A percentile compares a stretch with the other conserved stretches of the same genome.
These are phyloP conservation scores for Geotrichum phurueaensis DNA, from an alignment of 1,139 yeast species.

Conservation along the genomic window DNA sequence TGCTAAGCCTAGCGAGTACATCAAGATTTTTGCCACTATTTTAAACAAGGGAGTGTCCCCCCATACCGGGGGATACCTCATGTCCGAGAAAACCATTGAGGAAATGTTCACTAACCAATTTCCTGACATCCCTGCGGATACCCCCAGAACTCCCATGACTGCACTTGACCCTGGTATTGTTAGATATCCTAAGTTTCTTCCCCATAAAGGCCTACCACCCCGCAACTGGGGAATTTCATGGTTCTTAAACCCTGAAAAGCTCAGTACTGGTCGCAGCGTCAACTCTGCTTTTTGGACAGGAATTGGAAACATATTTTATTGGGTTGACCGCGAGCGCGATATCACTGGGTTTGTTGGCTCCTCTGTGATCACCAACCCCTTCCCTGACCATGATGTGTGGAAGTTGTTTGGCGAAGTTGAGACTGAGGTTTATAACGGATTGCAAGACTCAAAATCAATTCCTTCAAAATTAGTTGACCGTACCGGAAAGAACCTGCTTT, in stretches of 20 bases:
- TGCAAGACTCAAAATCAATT: too few species aligned
- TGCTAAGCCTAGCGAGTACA: constrained; percentile 41
- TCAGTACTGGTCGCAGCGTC: not conserved
- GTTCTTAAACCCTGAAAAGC: not conserved
- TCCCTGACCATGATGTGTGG: too few species aligned
- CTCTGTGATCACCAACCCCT: too few species aligned
- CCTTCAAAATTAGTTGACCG: too few species aligned
- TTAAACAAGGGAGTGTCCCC: constrained; percentile 39
- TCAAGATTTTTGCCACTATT: constrained; percentile 43
- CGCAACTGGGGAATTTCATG: not conserved
- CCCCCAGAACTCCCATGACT: constrained; percentile 9
- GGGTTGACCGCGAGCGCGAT: too few species aligned
- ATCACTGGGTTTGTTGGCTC: not conserved
- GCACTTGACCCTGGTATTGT: not conserved
- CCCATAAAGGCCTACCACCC: not conserved
- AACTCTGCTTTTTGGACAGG: too few species aligned
- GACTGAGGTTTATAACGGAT: too few species aligned
- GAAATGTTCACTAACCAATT: constrained; percentile 24
- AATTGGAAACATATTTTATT: too few species aligned
- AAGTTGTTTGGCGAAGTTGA: too few species aligned
- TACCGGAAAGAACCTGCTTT: too few species aligned
- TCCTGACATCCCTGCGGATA: constrained; percentile 19
- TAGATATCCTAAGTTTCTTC: not conserved
- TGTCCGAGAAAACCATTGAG: constrained; percentile 19
- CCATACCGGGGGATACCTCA: constrained; percentile 32